Base-by-base conservation (phyloP, 306 rosid species). In the Mimosa bimucronata region DNA sequence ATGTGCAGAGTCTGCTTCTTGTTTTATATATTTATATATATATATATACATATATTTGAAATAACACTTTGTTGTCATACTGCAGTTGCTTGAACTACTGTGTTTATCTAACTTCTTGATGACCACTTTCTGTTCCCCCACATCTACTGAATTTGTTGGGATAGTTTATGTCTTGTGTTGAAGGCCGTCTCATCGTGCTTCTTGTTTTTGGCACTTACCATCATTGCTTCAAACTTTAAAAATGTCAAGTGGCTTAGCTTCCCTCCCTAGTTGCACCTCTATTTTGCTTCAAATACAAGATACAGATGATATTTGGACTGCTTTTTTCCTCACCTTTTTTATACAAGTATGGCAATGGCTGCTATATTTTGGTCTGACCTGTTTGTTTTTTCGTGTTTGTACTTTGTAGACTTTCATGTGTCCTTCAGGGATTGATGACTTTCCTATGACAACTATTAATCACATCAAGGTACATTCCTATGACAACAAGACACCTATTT, bases 401-500 rank as follows among this genome's bases (percentile, higher is more conserved):
- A 91, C 97, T 92, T 86, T 84, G 91, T 74, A 94, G 98, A 90
- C 97, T 68, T 94, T 94, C 78, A 92, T 94, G 98, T 92, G 97
- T 81, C 98, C 98, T 80, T 94, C 98, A 1, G 98, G 98, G 85
- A 92, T 94, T 83, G 1, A 90, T 44, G 98, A 94, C 86, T 94
- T 94, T 80, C 97, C 98, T 15, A 92, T 94, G 98, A 82, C 95
- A 77, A 90, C 91, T 53, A 83, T 82, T 88, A 88, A 81, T 77
- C 97, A 94, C 77, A 92, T 94, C 83, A 92, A 92, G 97, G 98
- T 94, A 81, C n/a, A 18, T 74, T 40, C 69, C 40, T 82, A 77
- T 81, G 78, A 1, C 38, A 34, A 34, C 38, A 34, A 34, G 5
- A 34, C 5, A 34, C 37, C 5, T 34, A 5, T 34, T 34, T 34